Evolutionary conservation across 2,329 filamentous ascomycete genomes (phyloP), one percentile per base, ranked within the genome.

Genomic region (Microsporum canis): DNA sequence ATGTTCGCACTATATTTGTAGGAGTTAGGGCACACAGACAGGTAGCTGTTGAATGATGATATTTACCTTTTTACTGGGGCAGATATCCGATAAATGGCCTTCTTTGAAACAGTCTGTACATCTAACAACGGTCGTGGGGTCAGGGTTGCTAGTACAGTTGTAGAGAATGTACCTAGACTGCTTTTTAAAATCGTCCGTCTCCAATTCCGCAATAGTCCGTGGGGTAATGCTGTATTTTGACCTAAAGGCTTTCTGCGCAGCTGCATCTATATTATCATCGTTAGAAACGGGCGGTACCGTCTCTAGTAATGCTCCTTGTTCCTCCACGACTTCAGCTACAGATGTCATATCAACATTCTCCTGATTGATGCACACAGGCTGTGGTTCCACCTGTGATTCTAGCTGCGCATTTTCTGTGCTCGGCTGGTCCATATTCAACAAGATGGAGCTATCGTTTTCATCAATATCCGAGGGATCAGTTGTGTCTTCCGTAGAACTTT

Each of bases 11-110:
- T 75, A 62, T 41, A 36, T 47, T 39, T n/a, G 43, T 38, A 36
- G 31, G 57, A 38, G 51, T 55, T 55, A 55, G 51, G 51, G 51
- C 51, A 55, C 29, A 55, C 51, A 55, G 31, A 55, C 31, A 36
- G 51, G 31, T 36, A 55, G 51, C 33, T n/a, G n/a, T 31, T 34
- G 51, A 34, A 55, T 12, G 7, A 60, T n/a, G 34, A 45, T 62
- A 65, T 69, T 53, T 68, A 76, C 74, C 72, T 76, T 73, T 62
- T 74, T 75, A 38, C 68, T 68, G 3, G 76, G 76, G 65, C 78
- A 80, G 38, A 72, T 68, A 33, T 74, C 70, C 23, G 71, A 68
- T 62, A 77, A 66, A 63, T 80, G 78, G 3, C 77, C 77, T 62
- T 73, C 68, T 29, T 69, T 65, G 60, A 76, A 68, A 64, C 76